Conservation (phyloP, 257 asterid species). For the Ehretia macrophylla region DNA sequence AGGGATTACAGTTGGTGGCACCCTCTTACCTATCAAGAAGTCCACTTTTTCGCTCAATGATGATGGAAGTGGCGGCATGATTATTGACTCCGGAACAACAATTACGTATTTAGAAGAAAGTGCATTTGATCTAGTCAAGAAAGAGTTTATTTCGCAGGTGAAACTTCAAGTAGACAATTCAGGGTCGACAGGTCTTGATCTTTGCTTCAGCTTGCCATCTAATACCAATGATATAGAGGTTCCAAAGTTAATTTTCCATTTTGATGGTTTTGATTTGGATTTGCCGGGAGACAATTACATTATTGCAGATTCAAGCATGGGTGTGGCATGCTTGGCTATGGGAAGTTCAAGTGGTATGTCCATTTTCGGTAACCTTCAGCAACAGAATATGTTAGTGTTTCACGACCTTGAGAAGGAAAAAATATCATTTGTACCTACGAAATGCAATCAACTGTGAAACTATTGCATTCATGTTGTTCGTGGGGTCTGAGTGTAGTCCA, state of each 20-base stretch:
- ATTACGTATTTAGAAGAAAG: slow-evolving; percentile 55
- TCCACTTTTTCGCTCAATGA: slow-evolving; percentile 42
- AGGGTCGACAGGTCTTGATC: slow-evolving; percentile 50
- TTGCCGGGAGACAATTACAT: slow-evolving; percentile 72
- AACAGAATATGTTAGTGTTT: slow-evolving; percentile 63
- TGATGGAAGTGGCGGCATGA: slow-evolving; percentile 83
- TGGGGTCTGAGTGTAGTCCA: not conserved
- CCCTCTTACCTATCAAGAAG: slow-evolving; percentile 38
- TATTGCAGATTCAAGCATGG: slow-evolving; percentile 48
- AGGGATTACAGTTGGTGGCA: slow-evolving; percentile 78
- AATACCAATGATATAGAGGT: slow-evolving; percentile 32
- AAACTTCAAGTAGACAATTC: slow-evolving; percentile 47
- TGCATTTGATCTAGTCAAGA: slow-evolving; percentile 44
- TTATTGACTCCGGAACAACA: slow-evolving; percentile 88
- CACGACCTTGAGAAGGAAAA: slow-evolving; percentile 72
- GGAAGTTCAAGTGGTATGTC: slow-evolving; percentile 77
- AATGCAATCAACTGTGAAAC: slow-evolving; percentile 28
- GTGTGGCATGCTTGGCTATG: slow-evolving; percentile 80
- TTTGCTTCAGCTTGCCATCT: slow-evolving; percentile 57
- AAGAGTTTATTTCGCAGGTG: slow-evolving; percentile 48
- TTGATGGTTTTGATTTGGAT: slow-evolving; percentile 64
- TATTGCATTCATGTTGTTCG: not conserved
- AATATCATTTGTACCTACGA: slow-evolving; percentile 47
- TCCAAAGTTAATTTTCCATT: slow-evolving; percentile 61
- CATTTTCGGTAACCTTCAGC: slow-evolving; percentile 77